Evolutionary conservation across 805 yeast species (phyloP), one percentile per base, ranked within the genome.

Genomic region (Wickerhamomyces alni): DNA sequence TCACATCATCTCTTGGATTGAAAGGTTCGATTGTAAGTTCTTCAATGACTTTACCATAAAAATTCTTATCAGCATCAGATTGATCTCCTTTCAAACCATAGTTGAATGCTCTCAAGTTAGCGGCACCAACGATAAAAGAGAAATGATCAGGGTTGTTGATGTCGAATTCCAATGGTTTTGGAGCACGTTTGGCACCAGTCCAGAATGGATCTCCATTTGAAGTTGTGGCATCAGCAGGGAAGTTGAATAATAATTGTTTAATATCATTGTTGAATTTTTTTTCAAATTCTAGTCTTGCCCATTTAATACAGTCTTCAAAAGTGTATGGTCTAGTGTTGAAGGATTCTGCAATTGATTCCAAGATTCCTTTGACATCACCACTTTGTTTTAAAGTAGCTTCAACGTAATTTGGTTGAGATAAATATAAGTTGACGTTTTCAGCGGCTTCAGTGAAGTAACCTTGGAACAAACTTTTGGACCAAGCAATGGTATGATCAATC

Each of bases 121-220:
- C 98, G 40, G 82, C 98, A 13, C 86, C 95, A 39, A 80, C 80
- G 40, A 93, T 68, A 55, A 91, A 93, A 52, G 84, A 77, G 59
- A 81, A 74, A 61, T 91, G 97, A 52, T 87, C 84, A 11, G 72
- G 70, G 57, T 87, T 78, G 53, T 77, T 67, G 50, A 83, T 70
- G 57, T 88, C 91, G 59, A 93, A 88, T 12, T 48, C 69, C 46
- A 88, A 71, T n/a, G 96, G 87, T 33, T 72, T 75, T 36, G 99
- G 99, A 16, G 96, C 95, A 61, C 98, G 81, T 66, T 93, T 93
- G 26, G 98, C 93, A 40, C 97, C 96, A 17, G 95, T 77, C 99
- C 99, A 93, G 66, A 93, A 93, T 51, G 94, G 93, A 25, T 82
- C 88, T 40, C 99, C 99, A 37, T 73, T 73, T 0, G 95, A 78